Percentiles rank a stretch among this genome's conserved stretches.
phyloP scores from a whole-genome alignment of 2,329 filamentous ascomycete genomes.

The Juglanconis juglandina region DNA sequence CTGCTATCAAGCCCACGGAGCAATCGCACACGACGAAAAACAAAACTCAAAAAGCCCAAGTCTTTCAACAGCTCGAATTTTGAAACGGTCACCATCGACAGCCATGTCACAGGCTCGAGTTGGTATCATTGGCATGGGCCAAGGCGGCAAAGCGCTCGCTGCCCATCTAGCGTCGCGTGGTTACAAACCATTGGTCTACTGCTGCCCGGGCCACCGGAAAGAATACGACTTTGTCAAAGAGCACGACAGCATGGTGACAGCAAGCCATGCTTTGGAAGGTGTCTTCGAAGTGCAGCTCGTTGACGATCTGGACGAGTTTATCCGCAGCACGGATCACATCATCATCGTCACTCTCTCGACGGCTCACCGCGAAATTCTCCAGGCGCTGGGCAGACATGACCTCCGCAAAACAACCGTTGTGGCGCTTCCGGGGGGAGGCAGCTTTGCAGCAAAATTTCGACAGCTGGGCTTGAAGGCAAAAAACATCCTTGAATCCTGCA shows the following conservation, averaged over 20 bases:
- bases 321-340: neutral
- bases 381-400: neutral
- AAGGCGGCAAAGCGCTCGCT: slow-evolving; percentile 5
- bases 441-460: slow-evolving; percentile 3
- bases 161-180: slow-evolving; percentile 5
- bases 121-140: slow-evolving; percentile 9
- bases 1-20: no score
- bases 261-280: neutral
- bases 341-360: slow-evolving; percentile 8
- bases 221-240: slow-evolving; percentile 4
- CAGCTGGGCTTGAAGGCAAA: neutral
- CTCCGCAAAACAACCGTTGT: slow-evolving; percentile 2
- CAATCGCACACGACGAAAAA: no score
- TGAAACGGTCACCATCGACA: neutral
- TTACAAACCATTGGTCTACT: slow-evolving; percentile 2
- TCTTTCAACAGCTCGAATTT: neutral
- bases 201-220: slow-evolving; percentile 2
- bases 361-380: slow-evolving; percentile 1
- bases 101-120: slow-evolving; percentile 1
- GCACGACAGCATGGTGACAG: neutral
- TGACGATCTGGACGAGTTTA: neutral
- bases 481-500: slow-evolving; percentile 7
- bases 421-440: slow-evolving; percentile 1
- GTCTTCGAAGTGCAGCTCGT: neutral
- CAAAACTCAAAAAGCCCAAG: no score